Percentiles rank a stretch among this genome's conserved stretches.
Conservation (phyloP, 768 basidiomycete genomes). For the Macrolepiota fuliginosa region DNA sequence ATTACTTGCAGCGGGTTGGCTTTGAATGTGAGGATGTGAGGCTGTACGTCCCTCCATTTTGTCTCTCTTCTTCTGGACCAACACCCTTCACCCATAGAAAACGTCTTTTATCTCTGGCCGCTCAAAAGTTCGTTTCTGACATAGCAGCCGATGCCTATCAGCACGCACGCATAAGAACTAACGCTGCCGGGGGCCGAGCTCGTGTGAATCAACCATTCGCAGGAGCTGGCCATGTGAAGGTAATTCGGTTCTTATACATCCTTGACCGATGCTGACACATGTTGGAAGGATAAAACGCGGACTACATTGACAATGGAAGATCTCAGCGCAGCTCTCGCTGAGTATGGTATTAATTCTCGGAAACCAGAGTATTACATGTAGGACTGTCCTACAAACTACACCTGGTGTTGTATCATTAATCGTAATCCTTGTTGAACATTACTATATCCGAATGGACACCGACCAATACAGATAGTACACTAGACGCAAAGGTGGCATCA, state of each 20-base stretch:
- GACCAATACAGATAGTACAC: background rate
- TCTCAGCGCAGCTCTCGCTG: constrained; percentile 85
- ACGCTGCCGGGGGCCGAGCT: constrained; percentile 72
- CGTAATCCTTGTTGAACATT: background rate
- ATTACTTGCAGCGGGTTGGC: constrained; percentile 93
- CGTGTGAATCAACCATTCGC: constrained; percentile 54
- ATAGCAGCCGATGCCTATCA: constrained; percentile 97
- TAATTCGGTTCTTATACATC: constrained; percentile 22
- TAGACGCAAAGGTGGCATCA: background rate
- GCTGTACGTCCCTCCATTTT: constrained; percentile 46
- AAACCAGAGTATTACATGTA: constrained; percentile 94
- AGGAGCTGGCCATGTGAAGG: constrained; percentile 66
- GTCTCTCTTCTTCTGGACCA: background rate
- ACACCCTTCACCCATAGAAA: constrained; percentile 51
- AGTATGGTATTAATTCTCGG: constrained; percentile 92
- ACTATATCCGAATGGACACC: too few relatives aligned
- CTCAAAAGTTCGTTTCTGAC: constrained; percentile 97
- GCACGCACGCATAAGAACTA: constrained; percentile 93
- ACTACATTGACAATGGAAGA: constrained; percentile 98
- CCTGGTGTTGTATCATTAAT: background rate
- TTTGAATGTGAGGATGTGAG: constrained; percentile 95
- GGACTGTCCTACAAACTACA: constrained; percentile 8
- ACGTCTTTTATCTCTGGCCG: constrained; percentile 90
- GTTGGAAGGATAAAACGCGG: constrained; percentile 76
- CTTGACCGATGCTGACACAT: background rate